A percentile compares a stretch with the other conserved stretches of the same genome.
Conservation (phyloP, 768 basidiomycete genomes). For the Peribolospora baueri region DNA sequence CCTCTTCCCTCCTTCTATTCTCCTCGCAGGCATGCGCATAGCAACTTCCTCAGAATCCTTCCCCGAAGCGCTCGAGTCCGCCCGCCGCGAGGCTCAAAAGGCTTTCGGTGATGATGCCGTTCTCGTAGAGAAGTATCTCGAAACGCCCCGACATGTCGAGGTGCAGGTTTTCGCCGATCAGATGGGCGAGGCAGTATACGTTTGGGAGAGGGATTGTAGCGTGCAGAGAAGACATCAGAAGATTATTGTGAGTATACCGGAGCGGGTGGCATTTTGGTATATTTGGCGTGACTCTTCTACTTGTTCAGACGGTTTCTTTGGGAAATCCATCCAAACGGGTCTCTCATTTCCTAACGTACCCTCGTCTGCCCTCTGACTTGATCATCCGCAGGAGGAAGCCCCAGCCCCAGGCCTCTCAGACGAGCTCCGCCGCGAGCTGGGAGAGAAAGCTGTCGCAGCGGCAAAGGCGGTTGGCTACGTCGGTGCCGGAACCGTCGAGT, state of each 20-base stretch:
- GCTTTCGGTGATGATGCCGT: slow-evolving; percentile 63
- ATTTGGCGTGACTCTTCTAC: no score
- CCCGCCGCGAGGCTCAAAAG: slow-evolving; percentile 67
- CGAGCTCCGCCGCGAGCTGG: slow-evolving; percentile 54
- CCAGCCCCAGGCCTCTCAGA: slow-evolving; percentile 68
- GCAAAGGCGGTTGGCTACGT: slow-evolving; percentile 76
- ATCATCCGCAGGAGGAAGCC: slow-evolving; percentile 28
- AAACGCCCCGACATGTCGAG: slow-evolving; percentile 69
- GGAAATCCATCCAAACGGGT: no score
- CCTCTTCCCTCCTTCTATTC: no score
- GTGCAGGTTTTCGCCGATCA: slow-evolving; percentile 83
- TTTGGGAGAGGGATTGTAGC: slow-evolving; percentile 90
- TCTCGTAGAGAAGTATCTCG: slow-evolving; percentile 68
- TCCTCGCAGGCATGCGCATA: slow-evolving; percentile 41
- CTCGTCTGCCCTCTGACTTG: not conserved
- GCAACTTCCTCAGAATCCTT: slow-evolving; percentile 47
- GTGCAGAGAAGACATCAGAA: slow-evolving; percentile 85
- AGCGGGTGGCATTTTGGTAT: no score
- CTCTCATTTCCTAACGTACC: not conserved
- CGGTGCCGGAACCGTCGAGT: slow-evolving; percentile 84
- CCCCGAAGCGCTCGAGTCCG: slow-evolving; percentile 54
- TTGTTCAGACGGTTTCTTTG: no score
- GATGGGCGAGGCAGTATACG: slow-evolving; percentile 53
- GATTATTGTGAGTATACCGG: slow-evolving; percentile 37
- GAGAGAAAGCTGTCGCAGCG: slow-evolving; percentile 72